Base-by-base conservation (phyloP, 129 eudicot genomes). In the Daucus carota region DNA sequence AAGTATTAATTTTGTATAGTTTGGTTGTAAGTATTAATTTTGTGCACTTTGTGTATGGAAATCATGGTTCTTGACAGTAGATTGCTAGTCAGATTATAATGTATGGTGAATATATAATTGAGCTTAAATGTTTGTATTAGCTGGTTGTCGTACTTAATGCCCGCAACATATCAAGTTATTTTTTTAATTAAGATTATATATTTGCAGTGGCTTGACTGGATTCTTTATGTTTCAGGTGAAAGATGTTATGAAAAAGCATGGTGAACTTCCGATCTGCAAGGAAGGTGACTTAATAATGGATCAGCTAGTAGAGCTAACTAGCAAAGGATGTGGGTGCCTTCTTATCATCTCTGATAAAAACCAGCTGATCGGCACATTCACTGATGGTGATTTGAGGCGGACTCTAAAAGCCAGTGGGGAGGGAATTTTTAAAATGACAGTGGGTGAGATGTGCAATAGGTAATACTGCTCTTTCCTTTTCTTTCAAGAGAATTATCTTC, bases 401-500 rank as follows among this genome's bases (percentile, higher is more conserved):
- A 91, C 99, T 12, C 86, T 94, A 67, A 94, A 94, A 89, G 96
- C 96, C 14, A 89, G 97, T 52, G 91, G 90, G 29, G 99, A 94
- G 78, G 96, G 97, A 31, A 94, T 94, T 85, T 94, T 94, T 81
- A 94, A 94, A 85, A 92, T 94, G 73, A 86, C 92, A 2, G 99
- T 94, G 42, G 99, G 99, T 72, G 84, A 94, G 77, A 94, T 94
- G 99, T 94, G 99, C 89, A 91, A 94, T 87, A 94, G 99, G 99
- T 94, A 83, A 66, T 16, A 22, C 33, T 67, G 26, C 65, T 57
- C 2, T 57, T n/a, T 57, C 5, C 31, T 63, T 13, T 54, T n/a
- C 41, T 24, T 32, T 24, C 28, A 5, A 24, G 48, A 15, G 12
- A 70, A 10, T n/a, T 4, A 9, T 7, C 6, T 70, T 41, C 12